Conservation (phyloP, 2,329 filamentous ascomycete genomes). For the Apiospora koreana region DNA sequence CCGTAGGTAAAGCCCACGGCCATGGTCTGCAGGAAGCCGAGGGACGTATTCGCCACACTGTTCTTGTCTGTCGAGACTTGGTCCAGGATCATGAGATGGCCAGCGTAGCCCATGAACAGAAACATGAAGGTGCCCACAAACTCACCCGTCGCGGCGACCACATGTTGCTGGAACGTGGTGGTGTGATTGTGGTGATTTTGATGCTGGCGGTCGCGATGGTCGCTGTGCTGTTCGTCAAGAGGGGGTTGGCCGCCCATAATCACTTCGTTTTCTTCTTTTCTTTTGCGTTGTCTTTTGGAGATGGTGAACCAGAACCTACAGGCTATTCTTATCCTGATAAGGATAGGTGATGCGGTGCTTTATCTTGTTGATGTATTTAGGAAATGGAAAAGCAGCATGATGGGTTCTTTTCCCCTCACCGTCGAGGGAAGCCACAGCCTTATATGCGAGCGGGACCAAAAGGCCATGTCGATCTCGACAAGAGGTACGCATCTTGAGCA, state of each 20-base stretch:
- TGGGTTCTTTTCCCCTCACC: not conserved
- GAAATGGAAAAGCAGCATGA: too few relatives aligned
- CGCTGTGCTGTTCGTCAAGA: not conserved
- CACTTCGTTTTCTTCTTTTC: not conserved
- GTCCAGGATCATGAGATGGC: slow-evolving; percentile 29
- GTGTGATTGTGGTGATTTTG: not conserved
- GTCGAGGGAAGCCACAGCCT: not conserved
- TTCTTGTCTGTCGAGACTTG: not conserved
- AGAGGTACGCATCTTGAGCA: not conserved
- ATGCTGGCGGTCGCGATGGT: not conserved
- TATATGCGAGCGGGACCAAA: not conserved
- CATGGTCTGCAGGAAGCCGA: slow-evolving; percentile 20
- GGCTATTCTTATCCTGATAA: not conserved
- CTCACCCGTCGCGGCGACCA: slow-evolving; percentile 40
- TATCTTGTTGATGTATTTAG: not conserved
- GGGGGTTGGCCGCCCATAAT: not conserved
- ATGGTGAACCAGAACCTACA: not conserved
- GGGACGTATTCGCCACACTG: not conserved
- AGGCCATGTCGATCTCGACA: not conserved
- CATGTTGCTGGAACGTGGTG: slow-evolving; percentile 24
- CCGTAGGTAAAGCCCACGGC: slow-evolving; percentile 44
- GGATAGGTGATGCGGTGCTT: too few relatives aligned
- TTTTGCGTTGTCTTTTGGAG: too few relatives aligned
- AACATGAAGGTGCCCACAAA: slow-evolving; percentile 46
- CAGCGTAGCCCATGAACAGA: slow-evolving; percentile 42